phyloP scores from a whole-genome alignment of 192 early-diverging fungal species.

The Podila epigama region DNA sequence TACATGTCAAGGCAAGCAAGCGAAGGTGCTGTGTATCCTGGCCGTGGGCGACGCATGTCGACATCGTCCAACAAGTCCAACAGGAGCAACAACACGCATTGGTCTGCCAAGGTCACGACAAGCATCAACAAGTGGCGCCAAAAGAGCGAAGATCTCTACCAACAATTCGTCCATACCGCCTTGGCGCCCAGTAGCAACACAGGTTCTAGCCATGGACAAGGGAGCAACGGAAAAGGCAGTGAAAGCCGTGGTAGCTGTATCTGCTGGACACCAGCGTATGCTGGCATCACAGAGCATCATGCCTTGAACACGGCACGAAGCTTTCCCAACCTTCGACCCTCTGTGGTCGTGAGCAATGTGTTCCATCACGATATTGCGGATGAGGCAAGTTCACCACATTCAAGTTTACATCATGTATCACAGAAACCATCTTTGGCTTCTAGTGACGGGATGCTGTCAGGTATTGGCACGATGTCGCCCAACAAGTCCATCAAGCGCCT shows the following conservation, averaged over 20 bases:
- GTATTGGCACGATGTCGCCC: neutral
- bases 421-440: neutral
- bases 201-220: neutral
- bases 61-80: slow-evolving; percentile 24
- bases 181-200: no score
- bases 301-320: slow-evolving; percentile 13
- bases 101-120: slow-evolving; percentile 33
- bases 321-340: slow-evolving; percentile 17
- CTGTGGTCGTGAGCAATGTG: slow-evolving; percentile 14
- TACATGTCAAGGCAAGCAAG: slow-evolving; percentile 20
- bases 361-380: slow-evolving; percentile 1
- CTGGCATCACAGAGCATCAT: slow-evolving; percentile 31
- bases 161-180: slow-evolving; percentile 29
- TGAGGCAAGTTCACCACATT: no score
- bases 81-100: slow-evolving; percentile 8
- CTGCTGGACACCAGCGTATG: slow-evolving; percentile 31
- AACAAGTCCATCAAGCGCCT: slow-evolving; percentile 35
- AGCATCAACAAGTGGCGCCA: slow-evolving; percentile 36
- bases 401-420: neutral
- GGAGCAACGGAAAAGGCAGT: neutral
- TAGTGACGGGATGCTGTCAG: neutral
- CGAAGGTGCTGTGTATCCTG: slow-evolving; percentile 2
- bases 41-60: slow-evolving; percentile 21
- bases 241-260: slow-evolving; percentile 4
- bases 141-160: slow-evolving; percentile 45